Conservation (phyloP, 768 basidiomycete species). For the Glaciozyma antarctica region DNA sequence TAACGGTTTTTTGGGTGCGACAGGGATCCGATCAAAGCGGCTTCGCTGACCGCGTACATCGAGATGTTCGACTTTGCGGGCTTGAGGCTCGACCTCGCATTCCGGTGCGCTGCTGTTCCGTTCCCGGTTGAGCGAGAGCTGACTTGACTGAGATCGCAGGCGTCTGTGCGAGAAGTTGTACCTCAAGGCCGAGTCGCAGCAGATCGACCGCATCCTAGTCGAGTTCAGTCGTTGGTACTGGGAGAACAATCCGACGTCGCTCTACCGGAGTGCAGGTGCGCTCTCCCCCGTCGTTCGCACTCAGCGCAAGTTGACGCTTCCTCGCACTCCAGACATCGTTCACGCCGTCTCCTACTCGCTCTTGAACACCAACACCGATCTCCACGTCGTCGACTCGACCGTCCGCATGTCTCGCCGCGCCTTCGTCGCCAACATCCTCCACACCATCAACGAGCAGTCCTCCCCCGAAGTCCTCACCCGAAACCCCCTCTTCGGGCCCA, state of each 20-base stretch:
- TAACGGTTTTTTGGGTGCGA: conserved; percentile 1
- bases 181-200: conserved; percentile 92
- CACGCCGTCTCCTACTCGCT: conserved; percentile 90
- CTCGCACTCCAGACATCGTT: conserved; percentile 70
- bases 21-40: conserved; percentile 67
- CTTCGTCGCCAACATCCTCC: conserved; percentile 85
- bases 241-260: conserved; percentile 70
- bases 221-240: conserved; percentile 83
- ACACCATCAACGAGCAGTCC: conserved; percentile 48
- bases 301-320: conserved; percentile 81
- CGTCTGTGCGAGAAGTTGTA: conserved; percentile 82
- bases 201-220: conserved; percentile 91
- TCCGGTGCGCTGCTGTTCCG: conserved; percentile 50
- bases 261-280: conserved; percentile 81
- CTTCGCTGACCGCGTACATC: conserved; percentile 69
- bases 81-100: conserved; percentile 75
- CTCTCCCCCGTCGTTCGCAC: conserved; percentile 16
- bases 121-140: neutral
- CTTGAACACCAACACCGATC: conserved; percentile 87
- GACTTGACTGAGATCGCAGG: conserved; percentile 42
- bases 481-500: neutral
- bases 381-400: conserved; percentile 84
- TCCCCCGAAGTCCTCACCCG: conserved; percentile 32
- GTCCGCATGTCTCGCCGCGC: conserved; percentile 83
- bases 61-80: conserved; percentile 77